Percentiles rank a stretch among this genome's conserved stretches.
Evolutionary conservation across 2,329 filamentous ascomycete genomes (phyloP).

Genomic region (Bipolaris victoriae): DNA sequence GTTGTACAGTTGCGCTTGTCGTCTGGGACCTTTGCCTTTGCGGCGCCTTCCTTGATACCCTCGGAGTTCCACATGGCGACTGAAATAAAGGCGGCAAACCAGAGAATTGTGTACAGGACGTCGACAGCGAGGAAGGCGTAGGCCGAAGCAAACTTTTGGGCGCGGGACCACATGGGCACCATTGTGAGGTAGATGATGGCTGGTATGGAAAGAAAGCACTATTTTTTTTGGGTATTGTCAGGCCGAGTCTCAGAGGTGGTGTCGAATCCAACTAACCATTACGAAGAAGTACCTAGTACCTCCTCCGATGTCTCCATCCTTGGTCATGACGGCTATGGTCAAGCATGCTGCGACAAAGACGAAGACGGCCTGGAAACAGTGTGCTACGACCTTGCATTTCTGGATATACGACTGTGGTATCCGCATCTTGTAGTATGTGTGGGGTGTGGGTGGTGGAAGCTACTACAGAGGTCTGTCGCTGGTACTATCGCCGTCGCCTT

Average conservation of each 20-base stretch:
- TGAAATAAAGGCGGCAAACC: slow-evolving; percentile 65
- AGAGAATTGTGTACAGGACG: slow-evolving; percentile 59
- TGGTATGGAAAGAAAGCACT: slow-evolving; percentile 67
- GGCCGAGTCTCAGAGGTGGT: slow-evolving; percentile 9
- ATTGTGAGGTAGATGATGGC: slow-evolving; percentile 65
- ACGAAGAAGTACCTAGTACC: slow-evolving; percentile 64
- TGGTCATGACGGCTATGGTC: slow-evolving; percentile 64
- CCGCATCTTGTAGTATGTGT: slow-evolving; percentile 45
- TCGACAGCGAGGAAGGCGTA: slow-evolving; percentile 66
- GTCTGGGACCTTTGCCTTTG: slow-evolving; percentile 49
- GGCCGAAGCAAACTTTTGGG: slow-evolving; percentile 63
- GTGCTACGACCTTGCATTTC: slow-evolving; percentile 62
- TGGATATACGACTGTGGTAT: slow-evolving; percentile 57
- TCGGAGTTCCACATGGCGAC: slow-evolving; percentile 62
- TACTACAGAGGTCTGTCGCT: background rate
- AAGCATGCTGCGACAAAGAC: slow-evolving; percentile 65
- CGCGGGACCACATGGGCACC: slow-evolving; percentile 66
- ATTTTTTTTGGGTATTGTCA: slow-evolving; percentile 14
- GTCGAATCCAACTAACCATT: slow-evolving; percentile 54
- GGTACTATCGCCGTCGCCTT: background rate
- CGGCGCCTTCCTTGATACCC: slow-evolving; percentile 60
- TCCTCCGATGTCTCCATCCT: slow-evolving; percentile 60
- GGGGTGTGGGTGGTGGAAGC: background rate
- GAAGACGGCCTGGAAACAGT: slow-evolving; percentile 60
- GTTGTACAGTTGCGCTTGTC: slow-evolving; percentile 58